Evolutionary conservation across 148 eudicot species (phyloP).

Genomic region (Drosera capensis): DNA sequence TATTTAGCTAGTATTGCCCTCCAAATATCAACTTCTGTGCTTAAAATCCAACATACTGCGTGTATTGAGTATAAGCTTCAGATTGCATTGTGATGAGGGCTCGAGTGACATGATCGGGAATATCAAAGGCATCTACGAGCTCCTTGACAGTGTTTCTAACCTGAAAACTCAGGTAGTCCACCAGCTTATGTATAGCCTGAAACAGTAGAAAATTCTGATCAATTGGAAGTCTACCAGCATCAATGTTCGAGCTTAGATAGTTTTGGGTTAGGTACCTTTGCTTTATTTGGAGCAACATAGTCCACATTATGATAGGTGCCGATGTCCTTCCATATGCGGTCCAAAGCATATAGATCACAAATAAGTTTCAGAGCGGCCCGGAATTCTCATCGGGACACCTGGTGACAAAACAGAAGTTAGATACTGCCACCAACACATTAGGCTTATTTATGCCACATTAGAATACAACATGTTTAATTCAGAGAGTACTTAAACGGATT

Average conservation of each 20-base stretch:
- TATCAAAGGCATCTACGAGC: conserved; percentile 79
- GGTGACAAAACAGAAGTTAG: no score
- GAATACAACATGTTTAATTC: no score
- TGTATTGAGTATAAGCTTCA: conserved; percentile 71
- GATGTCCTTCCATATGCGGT: conserved; percentile 85
- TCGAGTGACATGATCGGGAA: conserved; percentile 73
- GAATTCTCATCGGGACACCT: conserved; percentile 76
- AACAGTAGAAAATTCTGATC: conserved; percentile 6
- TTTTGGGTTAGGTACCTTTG: no score
- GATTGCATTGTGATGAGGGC: conserved; percentile 91
- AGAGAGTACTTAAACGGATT: no score
- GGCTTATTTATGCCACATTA: no score
- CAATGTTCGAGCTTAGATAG: no score
- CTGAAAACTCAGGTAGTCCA: conserved; percentile 77
- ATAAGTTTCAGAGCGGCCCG: conserved; percentile 72
- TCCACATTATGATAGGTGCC: conserved; percentile 97
- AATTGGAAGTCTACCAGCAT: not conserved
- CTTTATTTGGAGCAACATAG: conserved; percentile 94
- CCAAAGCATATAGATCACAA: conserved; percentile 89
- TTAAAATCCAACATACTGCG: conserved; percentile 61
- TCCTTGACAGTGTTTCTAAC: conserved; percentile 76
- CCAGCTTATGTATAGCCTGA: conserved; percentile 91
- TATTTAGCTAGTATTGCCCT: no score
- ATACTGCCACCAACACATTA: no score
- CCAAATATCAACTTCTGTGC: conserved; percentile 1